Base-by-base conservation (phyloP, 371 early-diverging fungal species). In the Mortierella sp. region DNA sequence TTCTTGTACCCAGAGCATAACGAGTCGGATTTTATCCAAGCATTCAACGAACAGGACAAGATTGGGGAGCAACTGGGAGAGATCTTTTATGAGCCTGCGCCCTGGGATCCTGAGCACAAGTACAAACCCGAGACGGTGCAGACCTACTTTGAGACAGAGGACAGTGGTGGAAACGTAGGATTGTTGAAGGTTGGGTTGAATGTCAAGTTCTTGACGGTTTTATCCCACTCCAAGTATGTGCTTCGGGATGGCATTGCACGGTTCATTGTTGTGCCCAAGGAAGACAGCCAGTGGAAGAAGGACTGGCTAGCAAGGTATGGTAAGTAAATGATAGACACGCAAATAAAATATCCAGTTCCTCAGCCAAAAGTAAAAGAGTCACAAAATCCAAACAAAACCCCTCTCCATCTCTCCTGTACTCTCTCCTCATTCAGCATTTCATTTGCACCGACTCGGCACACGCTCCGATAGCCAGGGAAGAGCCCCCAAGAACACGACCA, bases 1-100 rank as follows among this genome's bases (percentile, higher is more conserved):
- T 95, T 99, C 68, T 80, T 98, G 81, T 99, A 99, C 82, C 99
- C 99, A 4, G 97, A 98, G 80, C 86, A 91, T 79, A 91, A 92
- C 68, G 92, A 98, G 74, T 93, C 94, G 5, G 99, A 99, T 79
- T 90, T 95, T 67, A 94, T 99, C 59, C 89, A 92, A 66, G 83
- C 87, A 25, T 96, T 96, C 72, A 86, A 95, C 80, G 98, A 98
- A 81, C 82, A 86, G 16, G 85, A 88, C 66, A 89, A 95, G 21
- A 93, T 99, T 69, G 69, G 83, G 52, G 96, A 95, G 65, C 97
- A 97, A 74, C 72, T 99, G 30, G 87, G 89, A 48, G 82, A 90
- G 50, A 94, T 99, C 82, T 93, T 98, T 79, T 92, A 88, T 52
- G 87, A 93, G 29, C 88, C 90, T 12, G 92, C 93, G 14, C 90